Conservation (phyloP, 305 asterid genomes). For the Rubia tinctorum region DNA sequence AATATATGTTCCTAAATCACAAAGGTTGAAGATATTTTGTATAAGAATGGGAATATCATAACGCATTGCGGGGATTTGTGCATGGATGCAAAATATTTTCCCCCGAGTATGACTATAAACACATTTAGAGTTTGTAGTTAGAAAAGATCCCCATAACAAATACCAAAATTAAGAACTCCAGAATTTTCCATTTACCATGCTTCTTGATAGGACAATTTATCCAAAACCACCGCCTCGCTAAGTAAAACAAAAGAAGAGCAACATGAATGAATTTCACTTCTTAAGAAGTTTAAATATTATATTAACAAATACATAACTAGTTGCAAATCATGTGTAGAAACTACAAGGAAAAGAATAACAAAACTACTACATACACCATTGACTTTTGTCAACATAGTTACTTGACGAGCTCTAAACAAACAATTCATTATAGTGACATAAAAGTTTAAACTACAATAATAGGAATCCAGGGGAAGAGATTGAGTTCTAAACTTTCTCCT, state of each 20-base stretch:
- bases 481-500: background rate
- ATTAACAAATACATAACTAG: background rate
- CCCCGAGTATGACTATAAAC: slow-evolving; percentile 90
- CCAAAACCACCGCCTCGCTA: slow-evolving; percentile 93
- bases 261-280: background rate
- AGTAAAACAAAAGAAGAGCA: slow-evolving; percentile 37
- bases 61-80: slow-evolving; percentile 96
- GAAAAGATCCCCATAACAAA: slow-evolving; percentile 1
- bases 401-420: slow-evolving; percentile 77
- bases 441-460: background rate
- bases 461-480: background rate
- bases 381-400: slow-evolving; percentile 97
- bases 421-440: slow-evolving; percentile 49
- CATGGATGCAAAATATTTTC: slow-evolving; percentile 98
- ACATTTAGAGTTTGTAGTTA: slow-evolving; percentile 18
- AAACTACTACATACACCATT: slow-evolving; percentile 63
- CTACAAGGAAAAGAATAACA: background rate
- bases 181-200: slow-evolving; percentile 96
- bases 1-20: slow-evolving; percentile 86
- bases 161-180: slow-evolving; percentile 17
- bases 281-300: background rate
- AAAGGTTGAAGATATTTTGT: slow-evolving; percentile 90
- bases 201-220: slow-evolving; percentile 91
- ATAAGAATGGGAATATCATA: slow-evolving; percentile 90
- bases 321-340: background rate